These are phyloP conservation scores for Blastobotrys aristatus DNA, from an alignment of 1,139 yeast species.

Conservation along the genomic window DNA sequence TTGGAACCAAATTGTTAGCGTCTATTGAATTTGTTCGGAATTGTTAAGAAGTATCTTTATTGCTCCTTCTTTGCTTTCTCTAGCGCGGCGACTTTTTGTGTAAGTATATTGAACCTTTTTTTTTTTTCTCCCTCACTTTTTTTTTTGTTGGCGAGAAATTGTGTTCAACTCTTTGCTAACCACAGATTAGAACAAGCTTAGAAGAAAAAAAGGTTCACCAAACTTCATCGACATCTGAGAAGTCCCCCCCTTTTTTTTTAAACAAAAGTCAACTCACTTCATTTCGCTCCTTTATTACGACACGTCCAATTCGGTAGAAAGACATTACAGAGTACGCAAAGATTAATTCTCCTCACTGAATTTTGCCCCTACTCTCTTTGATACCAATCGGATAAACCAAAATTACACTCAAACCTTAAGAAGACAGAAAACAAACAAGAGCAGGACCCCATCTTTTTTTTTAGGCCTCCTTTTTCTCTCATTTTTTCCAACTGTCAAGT, in stretches of 20 bases:
- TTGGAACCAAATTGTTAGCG: neutral
- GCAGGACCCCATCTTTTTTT: neutral
- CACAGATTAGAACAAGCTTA: too few species aligned
- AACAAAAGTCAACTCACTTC: too few species aligned
- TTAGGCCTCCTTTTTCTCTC: too few species aligned
- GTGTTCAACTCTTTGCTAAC: neutral
- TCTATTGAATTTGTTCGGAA: constrained; percentile 1
- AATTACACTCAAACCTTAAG: neutral
- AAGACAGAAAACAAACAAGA: neutral
- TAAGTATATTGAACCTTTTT: neutral
- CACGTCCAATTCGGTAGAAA: too few species aligned
- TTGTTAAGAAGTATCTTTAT: neutral
- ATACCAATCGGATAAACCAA: neutral
- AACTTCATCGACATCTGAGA: too few species aligned
- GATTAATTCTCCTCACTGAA: neutral
- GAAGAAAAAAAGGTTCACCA: too few species aligned
- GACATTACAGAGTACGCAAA: neutral
- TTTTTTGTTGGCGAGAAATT: too few species aligned
- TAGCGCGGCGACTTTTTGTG: neutral
- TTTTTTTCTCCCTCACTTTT: neutral
- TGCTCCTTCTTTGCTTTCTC: neutral
- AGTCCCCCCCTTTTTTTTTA: too few species aligned
- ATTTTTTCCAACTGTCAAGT: constrained; percentile 10
- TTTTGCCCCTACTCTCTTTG: neutral
- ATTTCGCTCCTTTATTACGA: too few species aligned